These are phyloP conservation scores for Pelargonium nanum DNA, from an alignment of 345 rosid species.

Conservation along the genomic window DNA sequence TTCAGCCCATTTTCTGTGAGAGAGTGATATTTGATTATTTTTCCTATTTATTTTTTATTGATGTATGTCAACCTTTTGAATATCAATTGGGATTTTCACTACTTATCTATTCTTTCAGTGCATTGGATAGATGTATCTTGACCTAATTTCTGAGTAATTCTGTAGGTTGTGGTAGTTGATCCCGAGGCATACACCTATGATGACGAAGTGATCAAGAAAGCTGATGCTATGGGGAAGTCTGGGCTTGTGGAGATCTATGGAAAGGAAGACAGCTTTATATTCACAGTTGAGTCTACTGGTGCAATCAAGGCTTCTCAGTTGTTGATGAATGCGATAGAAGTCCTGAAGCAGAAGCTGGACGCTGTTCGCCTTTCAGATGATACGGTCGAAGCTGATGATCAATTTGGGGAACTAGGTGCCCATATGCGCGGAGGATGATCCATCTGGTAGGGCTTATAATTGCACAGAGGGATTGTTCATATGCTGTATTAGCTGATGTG, in stretches of 20 bases:
- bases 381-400: constrained; percentile 95
- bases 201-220: constrained; percentile 83
- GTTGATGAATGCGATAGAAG: constrained; percentile 75
- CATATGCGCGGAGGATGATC: constrained; percentile 90
- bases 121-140: neutral
- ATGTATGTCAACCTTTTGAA: neutral
- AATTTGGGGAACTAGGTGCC: constrained; percentile 96
- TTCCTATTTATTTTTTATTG: neutral
- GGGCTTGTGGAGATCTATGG: constrained; percentile 80
- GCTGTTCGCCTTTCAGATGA: constrained; percentile 87
- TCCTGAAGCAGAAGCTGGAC: constrained; percentile 81
- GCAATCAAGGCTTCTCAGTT: constrained; percentile 84
- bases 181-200: constrained; percentile 88
- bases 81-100: neutral
- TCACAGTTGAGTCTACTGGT: constrained; percentile 91
- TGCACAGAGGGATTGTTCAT: neutral
- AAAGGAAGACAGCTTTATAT: constrained; percentile 77
- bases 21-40: constrained; percentile 1
- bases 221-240: constrained; percentile 83
- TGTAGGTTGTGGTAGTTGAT: constrained; percentile 71
- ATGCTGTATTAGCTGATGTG: too few species aligned
- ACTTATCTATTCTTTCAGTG: neutral
- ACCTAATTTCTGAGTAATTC: neutral
- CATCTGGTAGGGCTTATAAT: neutral
- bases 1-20: neutral